Conservation (phyloP, 2,329 filamentous ascomycete genomes). For the Fusarium sp. region DNA sequence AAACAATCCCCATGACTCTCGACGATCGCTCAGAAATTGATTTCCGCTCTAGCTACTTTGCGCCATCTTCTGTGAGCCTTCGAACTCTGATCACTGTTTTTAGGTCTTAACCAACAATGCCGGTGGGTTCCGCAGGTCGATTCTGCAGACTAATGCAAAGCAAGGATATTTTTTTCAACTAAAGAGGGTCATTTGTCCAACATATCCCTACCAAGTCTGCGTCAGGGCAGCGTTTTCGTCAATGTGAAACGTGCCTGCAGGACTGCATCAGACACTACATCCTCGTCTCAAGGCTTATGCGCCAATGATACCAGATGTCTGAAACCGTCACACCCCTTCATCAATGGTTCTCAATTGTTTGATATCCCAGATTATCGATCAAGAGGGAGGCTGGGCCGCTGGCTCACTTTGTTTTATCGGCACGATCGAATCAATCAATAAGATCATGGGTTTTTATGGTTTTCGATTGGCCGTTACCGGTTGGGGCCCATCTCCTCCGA, state of each 20-base stretch:
- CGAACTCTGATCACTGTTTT: conserved; percentile 4
- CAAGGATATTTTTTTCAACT: conserved; percentile 37
- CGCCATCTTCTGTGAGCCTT: conserved; percentile 21
- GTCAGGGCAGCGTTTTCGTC: conserved; percentile 48
- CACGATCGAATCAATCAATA: conserved; percentile 38
- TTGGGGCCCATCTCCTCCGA: neutral
- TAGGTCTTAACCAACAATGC: conserved; percentile 14
- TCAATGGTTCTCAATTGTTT: conserved; percentile 8
- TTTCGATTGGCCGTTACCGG: conserved; percentile 6
- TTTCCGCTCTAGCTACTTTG: conserved; percentile 17
- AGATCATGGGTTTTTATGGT: conserved; percentile 20
- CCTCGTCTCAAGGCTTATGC: conserved; percentile 49
- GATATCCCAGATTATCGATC: conserved; percentile 14
- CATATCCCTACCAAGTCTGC: conserved; percentile 44
- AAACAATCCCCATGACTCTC: conserved; percentile 40
- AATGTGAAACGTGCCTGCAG: conserved; percentile 64
- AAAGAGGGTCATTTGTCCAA: conserved; percentile 37
- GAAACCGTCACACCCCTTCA: conserved; percentile 41
- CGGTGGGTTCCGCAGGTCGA: conserved; percentile 31
- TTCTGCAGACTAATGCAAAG: conserved; percentile 27
- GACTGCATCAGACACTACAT: conserved; percentile 56
- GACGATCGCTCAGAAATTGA: conserved; percentile 27
- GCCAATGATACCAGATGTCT: conserved; percentile 51
- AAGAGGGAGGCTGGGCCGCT: conserved; percentile 15
- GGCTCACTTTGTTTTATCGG: conserved; percentile 24